Percentiles rank a stretch among this genome's conserved stretches.
Evolutionary conservation across 2,329 filamentous ascomycete species (phyloP).

Genomic region (Aspergillus sp.): DNA sequence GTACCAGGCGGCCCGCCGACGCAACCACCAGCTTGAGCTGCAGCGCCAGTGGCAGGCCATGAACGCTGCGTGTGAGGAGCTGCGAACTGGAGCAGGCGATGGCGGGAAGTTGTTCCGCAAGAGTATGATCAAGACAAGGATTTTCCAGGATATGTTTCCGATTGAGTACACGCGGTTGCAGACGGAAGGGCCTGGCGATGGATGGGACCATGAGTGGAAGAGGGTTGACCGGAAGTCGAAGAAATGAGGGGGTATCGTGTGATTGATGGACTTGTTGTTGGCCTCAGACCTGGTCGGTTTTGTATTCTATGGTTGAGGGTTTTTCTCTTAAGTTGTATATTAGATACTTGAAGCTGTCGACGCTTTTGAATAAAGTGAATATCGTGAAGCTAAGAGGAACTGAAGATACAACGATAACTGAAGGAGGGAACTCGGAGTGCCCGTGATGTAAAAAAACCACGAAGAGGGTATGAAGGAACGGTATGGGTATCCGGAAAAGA

Average conservation of each 20-base stretch:
- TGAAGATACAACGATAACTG: slow-evolving; percentile 9
- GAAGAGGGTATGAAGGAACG: slow-evolving; percentile 2
- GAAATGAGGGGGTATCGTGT: slow-evolving; percentile 9
- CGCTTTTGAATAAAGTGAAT: background rate
- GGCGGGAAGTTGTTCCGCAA: slow-evolving; percentile 71
- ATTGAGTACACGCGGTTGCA: slow-evolving; percentile 78
- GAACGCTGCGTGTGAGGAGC: slow-evolving; percentile 79
- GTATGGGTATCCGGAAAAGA: slow-evolving; percentile 16
- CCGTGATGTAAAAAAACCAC: slow-evolving; percentile 23
- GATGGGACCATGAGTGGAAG: slow-evolving; percentile 96
- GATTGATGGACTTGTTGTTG: background rate
- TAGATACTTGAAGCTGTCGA: background rate
- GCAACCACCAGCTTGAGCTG: slow-evolving; percentile 66
- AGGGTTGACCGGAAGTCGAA: slow-evolving; percentile 43
- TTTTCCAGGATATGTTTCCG: slow-evolving; percentile 74
- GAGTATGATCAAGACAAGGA: slow-evolving; percentile 86
- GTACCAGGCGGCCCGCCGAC: slow-evolving; percentile 68
- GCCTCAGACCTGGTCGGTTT: background rate
- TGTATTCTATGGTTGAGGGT: slow-evolving; percentile 5
- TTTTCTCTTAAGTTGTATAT: background rate
- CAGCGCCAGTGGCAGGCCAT: slow-evolving; percentile 81
- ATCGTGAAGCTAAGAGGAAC: background rate
- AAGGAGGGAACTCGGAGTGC: slow-evolving; percentile 33
- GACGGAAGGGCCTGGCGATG: slow-evolving; percentile 77
- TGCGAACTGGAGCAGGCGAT: slow-evolving; percentile 57